Evolutionary conservation across 495 filamentous ascomycete genomes (phyloP), one percentile per base, ranked within the genome.

Genomic region (Penicillium subrubescens): DNA sequence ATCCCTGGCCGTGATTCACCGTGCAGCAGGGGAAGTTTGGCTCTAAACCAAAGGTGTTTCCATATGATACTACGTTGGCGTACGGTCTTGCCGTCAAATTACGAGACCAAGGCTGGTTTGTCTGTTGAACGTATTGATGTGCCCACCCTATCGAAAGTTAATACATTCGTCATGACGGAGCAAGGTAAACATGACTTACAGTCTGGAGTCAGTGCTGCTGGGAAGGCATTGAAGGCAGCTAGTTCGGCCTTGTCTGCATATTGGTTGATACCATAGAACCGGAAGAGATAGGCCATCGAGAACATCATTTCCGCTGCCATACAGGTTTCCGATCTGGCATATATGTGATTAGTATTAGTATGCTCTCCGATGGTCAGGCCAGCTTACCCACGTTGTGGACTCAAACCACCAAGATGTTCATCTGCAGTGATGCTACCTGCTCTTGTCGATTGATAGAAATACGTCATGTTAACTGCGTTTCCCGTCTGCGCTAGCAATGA

Each of bases 1-100:
- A 83, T 0, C 83, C 86, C 68, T 89, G 86, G 0, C 82, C 84
- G 69, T 87, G 82, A 67, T 89, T 88, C 59, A 89, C 86, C 3
- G 86, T 87, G 70, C 87, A 89, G 75, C 87, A 88, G 8, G 85
- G 83, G 57, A 80, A 80, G 50, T 79, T 73, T 11, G 79, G 76
- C 41, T 76, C 77, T 34, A 73, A 39, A 8, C 69, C 73, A 34
- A 66, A 76, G 12, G 63, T 67, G 34, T 73, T 62, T 5, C 71
- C 64, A 11, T 59, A 63, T 21, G 60, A 43, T 27, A 71, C 66
- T 12, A 81, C 80, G 59, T 88, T 83, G 53, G 68, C 83, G 72
- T 84, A 87, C 35, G 83, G 84, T n/a, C 67, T 69, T 8, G 75
- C 77, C 6, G 77, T 66, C 12, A 87, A 76, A 25, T 74, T 71